Evolutionary conservation across 2,329 filamentous ascomycete species (phyloP), one percentile per base, ranked within the genome.

Genomic region (Colletotrichum tropicicola): DNA sequence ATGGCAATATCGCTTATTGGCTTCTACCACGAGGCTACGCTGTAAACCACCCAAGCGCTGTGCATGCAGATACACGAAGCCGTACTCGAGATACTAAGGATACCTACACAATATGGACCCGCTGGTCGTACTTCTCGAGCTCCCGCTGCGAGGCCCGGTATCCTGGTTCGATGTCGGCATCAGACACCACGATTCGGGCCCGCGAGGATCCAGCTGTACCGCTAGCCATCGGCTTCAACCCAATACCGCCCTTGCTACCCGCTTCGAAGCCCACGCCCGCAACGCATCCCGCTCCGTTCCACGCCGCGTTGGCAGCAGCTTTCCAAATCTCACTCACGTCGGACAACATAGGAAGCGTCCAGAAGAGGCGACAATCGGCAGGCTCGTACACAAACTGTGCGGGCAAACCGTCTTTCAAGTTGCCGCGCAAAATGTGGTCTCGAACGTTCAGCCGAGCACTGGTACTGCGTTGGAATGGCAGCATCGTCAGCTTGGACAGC

Each of bases 331-430:
- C 79, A 10, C 74, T 75, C 39, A 82, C 77, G 66, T 84, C 80
- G 13, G 72, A 75, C 44, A 82, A 70, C 80, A 85, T 86, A 28
- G 73, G 75, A 27, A 77, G 76, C 1, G 83, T 85, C 75, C 82
- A 85, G 73, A 79, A 85, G 35, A 86, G 78, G n/a, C 83, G 77
- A 69, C 83, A 86, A 69, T 85, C 83, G 5, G 79, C 77, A 25
- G 81, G 73, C 71, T 85, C 81, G 47, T 79, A 78, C 2, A 83
- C 72, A 65, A 81, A 85, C 65, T 86, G 83, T 12, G 83, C 75
- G 3, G 83, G 83, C 1, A 76, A 67, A 9, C 78, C 79, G 55
- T 80, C 78, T 13, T 74, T 69, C 51, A 79, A 49, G 63, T 80
- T 73, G 5, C 69, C 68, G 2, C 68, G 71, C 23, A 77, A 71